Conservation (phyloP, 495 filamentous ascomycete species). For the Penicillium pancosmium region DNA sequence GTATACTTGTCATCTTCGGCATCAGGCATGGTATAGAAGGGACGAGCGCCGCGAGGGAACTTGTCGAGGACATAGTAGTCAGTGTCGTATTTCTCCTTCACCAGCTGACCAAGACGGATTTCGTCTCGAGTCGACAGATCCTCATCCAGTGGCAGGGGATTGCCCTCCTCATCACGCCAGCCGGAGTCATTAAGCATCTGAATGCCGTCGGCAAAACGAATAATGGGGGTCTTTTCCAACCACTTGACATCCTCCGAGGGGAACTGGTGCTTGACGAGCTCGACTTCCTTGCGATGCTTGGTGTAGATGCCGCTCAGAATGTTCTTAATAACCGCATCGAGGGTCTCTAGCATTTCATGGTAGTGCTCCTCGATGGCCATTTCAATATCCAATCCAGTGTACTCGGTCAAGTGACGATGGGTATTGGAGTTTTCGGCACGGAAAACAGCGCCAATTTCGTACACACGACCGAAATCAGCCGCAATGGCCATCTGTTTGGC, state of each 20-base stretch:
- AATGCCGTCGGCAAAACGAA: slow-evolving; percentile 80
- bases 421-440: slow-evolving; percentile 94
- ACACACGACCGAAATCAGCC: slow-evolving; percentile 84
- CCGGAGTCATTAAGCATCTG: slow-evolving; percentile 80
- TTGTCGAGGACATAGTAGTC: not conserved
- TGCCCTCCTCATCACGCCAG: slow-evolving; percentile 75
- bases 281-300: slow-evolving; percentile 68
- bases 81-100: slow-evolving; percentile 83
- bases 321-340: slow-evolving; percentile 78
- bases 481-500: slow-evolving; percentile 95
- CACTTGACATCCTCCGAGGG: slow-evolving; percentile 73
- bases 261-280: slow-evolving; percentile 65
- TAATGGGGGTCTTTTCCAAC: slow-evolving; percentile 78
- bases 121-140: slow-evolving; percentile 85
- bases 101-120: slow-evolving; percentile 78
- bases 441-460: slow-evolving; percentile 87
- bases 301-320: slow-evolving; percentile 76
- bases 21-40: slow-evolving; percentile 92
- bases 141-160: slow-evolving; percentile 65
- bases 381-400: slow-evolving; percentile 92
- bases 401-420: slow-evolving; percentile 92
- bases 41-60: slow-evolving; percentile 1
- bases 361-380: slow-evolving; percentile 94
- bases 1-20: slow-evolving; percentile 70
- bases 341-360: slow-evolving; percentile 73